phyloP scores from a whole-genome alignment of 148 eudicot species.

The Pharnaceum exiguum region DNA sequence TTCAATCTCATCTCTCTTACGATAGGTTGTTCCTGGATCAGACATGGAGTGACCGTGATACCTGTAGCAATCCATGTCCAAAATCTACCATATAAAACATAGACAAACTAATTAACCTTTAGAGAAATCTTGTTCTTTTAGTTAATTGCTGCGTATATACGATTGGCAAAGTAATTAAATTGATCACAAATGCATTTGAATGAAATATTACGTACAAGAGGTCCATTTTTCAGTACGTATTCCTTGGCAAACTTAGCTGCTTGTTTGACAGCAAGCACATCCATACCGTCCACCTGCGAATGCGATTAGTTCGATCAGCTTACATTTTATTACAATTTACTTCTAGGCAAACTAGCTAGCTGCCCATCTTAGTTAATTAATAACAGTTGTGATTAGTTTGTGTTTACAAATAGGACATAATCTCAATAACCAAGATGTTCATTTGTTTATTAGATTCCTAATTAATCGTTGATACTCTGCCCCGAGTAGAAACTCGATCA shows the following conservation, averaged over 20 bases:
- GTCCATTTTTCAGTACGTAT: conserved; percentile 89
- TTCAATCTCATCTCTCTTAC: conserved; percentile 90
- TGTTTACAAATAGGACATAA: not conserved
- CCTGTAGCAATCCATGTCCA: conserved; percentile 98
- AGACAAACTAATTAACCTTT: not conserved
- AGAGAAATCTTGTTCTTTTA: too few species aligned
- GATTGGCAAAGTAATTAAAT: not conserved
- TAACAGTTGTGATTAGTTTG: conserved; percentile 2
- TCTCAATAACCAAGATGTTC: too few species aligned
- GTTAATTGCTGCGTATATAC: too few species aligned
- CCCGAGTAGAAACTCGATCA: too few species aligned
- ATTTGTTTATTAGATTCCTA: too few species aligned
- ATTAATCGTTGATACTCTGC: too few species aligned
- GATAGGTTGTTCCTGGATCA: conserved; percentile 98
- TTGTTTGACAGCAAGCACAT: conserved; percentile 92
- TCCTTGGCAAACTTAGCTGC: conserved; percentile 95
- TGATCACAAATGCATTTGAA: not conserved
- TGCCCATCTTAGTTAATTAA: too few species aligned
- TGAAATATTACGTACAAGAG: conserved; percentile 58
- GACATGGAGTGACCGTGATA: conserved; percentile 99
- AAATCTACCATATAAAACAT: conserved; percentile 52
- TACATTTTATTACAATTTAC: too few species aligned
- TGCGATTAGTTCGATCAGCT: not conserved
- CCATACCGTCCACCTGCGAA: conserved; percentile 96
- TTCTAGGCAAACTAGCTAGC: too few species aligned